phyloP scores from a whole-genome alignment of 2,329 filamentous ascomycete genomes.

The Leptoxyphium fumago region DNA sequence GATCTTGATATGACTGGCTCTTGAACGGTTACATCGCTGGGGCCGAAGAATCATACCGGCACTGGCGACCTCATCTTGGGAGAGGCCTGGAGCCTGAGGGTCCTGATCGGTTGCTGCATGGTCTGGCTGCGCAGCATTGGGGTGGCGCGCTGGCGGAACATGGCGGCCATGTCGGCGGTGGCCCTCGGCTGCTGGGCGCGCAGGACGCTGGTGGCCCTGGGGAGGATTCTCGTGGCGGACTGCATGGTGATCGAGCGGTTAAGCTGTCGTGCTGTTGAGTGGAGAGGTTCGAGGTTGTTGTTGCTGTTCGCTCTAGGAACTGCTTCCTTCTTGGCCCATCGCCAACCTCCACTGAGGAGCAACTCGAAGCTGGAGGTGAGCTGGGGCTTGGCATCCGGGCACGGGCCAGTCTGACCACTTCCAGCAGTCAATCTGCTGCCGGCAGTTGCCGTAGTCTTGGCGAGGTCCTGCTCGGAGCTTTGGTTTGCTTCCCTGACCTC shows the following conservation, averaged over 20 bases:
- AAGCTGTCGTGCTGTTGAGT: too few relatives aligned
- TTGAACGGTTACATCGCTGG: too few relatives aligned
- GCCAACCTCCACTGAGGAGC: too few relatives aligned
- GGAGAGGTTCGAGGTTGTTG: too few relatives aligned
- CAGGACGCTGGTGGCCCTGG: constrained; percentile 21
- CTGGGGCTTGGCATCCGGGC: too few relatives aligned
- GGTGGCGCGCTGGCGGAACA: constrained; percentile 7
- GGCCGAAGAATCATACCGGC: constrained; percentile 14
- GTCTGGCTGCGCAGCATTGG: neutral
- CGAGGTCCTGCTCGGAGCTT: constrained; percentile 1
- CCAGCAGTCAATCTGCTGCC: neutral
- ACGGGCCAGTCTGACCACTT: too few relatives aligned
- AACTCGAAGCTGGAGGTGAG: too few relatives aligned
- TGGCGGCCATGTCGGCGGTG: constrained; percentile 23
- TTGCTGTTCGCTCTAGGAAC: too few relatives aligned
- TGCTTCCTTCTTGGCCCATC: too few relatives aligned
- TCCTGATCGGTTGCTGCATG: constrained; percentile 15
- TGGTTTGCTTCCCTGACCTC: constrained; percentile 1
- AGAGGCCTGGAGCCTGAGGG: constrained; percentile 15
- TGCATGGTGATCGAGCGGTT: constrained; percentile 14
- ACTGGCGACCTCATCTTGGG: constrained; percentile 16
- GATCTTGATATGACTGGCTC: too few relatives aligned
- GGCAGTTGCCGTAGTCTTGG: neutral
- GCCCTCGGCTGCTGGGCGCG: constrained; percentile 19
- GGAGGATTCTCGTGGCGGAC: constrained; percentile 23